Base-by-base conservation (phyloP, 2,329 filamentous ascomycete species). In the Pseudohalonectria lignicola region DNA sequence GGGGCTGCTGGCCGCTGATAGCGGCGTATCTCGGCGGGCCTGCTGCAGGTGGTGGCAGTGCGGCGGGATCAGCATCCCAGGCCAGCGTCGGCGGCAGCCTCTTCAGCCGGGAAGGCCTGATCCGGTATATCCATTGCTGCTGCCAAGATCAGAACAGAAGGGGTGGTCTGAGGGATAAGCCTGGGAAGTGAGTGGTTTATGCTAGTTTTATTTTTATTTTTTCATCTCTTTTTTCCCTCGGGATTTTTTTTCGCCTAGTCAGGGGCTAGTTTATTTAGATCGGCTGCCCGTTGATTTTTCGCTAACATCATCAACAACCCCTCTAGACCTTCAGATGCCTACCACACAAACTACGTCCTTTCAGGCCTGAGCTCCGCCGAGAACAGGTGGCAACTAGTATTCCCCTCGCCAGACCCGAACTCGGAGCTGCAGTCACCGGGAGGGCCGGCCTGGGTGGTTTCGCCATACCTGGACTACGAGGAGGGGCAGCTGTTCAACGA, bases 311-410 rank as follows among this genome's bases (percentile, higher is more conserved):
- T 7, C 7, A 26, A 26, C 23, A 26, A 26, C 23, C 41, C 31
- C 31, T 41, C 34, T 49, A 87, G 83, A 50, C 69, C 70, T 43
- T 79, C 87, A 4, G 90, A 96, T 62, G 80, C 82, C 35, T 95
- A 96, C 53, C 90, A 96, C 61, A 86, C 86, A 32, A 92, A 85
- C 63, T 96, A 96, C 62, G 86, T 88, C 21, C 72, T 96, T 16
- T 79, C 82, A 17, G 90, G 90, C 5, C 67, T 96, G 47, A 92
- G 85, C 56, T 82, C 79, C 38, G 81, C 82, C 18, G 86, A 94
- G 61, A 75, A 94, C 56, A 64, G 69, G 50, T 76, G 71, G 72
- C 58, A 63, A 44, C 59, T 74, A 31, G 49, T 42, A 43, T 32
- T 32, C 43, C 53, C 18, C 55, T 55, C 13, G 55, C 56, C 30